These are phyloP conservation scores for Colletotrichum destructivum DNA, from an alignment of 2,329 filamentous ascomycete genomes.

Conservation along the genomic window DNA sequence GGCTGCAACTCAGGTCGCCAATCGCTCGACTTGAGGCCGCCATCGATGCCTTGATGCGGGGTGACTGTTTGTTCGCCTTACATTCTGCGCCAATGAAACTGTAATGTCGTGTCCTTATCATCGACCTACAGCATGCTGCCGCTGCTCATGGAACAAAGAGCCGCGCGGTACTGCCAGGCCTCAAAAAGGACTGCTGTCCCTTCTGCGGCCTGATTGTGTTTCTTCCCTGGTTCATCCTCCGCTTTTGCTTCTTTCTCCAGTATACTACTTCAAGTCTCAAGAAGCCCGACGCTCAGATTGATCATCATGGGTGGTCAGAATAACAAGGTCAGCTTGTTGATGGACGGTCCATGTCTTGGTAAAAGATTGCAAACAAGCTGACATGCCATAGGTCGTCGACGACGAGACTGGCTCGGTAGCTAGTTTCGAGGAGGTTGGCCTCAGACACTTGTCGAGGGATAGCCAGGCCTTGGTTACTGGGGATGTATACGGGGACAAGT, in stretches of 20 bases:
- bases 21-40: slow-evolving; percentile 14
- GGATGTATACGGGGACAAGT: slow-evolving; percentile 45
- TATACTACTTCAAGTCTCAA: not conserved
- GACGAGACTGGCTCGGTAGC: slow-evolving; percentile 50
- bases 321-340: slow-evolving; percentile 30
- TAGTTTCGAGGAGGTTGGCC: slow-evolving; percentile 53
- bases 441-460: slow-evolving; percentile 20
- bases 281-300: not conserved
- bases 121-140: slow-evolving; percentile 9
- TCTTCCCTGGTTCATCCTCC: not conserved
- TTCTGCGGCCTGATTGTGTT: not conserved
- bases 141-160: slow-evolving; percentile 7
- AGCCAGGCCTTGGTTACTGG: slow-evolving; percentile 40
- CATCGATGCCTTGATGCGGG: slow-evolving; percentile 13
- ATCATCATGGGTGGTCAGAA: slow-evolving; percentile 24
- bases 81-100: slow-evolving; percentile 16
- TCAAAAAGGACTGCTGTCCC: not conserved
- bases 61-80: slow-evolving; percentile 8
- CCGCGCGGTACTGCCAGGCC: slow-evolving; percentile 5
- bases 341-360: too few relatives aligned
- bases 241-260: not conserved
- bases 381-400: slow-evolving; percentile 29
- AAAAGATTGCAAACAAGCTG: not conserved
- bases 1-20: slow-evolving; percentile 8
- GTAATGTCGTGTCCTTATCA: not conserved